Evolutionary conservation across 805 yeast species (phyloP).

Genomic region (Monosporozyma servazzii): DNA sequence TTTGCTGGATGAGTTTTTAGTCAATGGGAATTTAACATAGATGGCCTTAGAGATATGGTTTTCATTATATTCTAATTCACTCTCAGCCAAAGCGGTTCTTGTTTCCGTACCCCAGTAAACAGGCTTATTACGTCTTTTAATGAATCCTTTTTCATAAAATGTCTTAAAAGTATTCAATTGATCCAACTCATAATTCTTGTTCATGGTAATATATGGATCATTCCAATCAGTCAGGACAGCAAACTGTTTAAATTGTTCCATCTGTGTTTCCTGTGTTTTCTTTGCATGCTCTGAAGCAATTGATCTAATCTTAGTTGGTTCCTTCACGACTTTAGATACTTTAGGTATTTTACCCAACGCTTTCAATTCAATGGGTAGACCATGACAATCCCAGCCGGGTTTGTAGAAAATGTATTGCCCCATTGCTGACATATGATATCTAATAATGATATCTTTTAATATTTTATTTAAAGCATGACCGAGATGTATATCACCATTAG

Average conservation of each 20-base stretch:
- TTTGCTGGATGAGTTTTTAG: constrained; percentile 13
- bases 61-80: constrained; percentile 82
- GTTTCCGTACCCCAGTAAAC: constrained; percentile 97
- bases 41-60: constrained; percentile 61
- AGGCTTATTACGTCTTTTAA: constrained; percentile 83
- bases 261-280: constrained; percentile 56
- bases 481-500: constrained; percentile 86
- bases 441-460: constrained; percentile 72
- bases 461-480: constrained; percentile 91
- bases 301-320: constrained; percentile 46
- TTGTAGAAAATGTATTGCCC: constrained; percentile 59
- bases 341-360: constrained; percentile 45
- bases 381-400: constrained; percentile 99
- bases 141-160: constrained; percentile 55
- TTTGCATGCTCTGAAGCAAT: constrained; percentile 62
- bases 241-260: constrained; percentile 51
- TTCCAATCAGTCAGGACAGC: constrained; percentile 83
- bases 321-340: constrained; percentile 34
- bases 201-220: constrained; percentile 63
- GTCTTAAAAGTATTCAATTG: constrained; percentile 65
- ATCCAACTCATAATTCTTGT: constrained; percentile 57
- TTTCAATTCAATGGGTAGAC: constrained; percentile 89
- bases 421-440: constrained; percentile 55
- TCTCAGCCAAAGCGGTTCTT: constrained; percentile 89
- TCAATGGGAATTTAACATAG: constrained; percentile 56